Evolutionary conservation across 495 filamentous ascomycete species (phyloP).

Genomic region (Geoglossum glabrum): DNA sequence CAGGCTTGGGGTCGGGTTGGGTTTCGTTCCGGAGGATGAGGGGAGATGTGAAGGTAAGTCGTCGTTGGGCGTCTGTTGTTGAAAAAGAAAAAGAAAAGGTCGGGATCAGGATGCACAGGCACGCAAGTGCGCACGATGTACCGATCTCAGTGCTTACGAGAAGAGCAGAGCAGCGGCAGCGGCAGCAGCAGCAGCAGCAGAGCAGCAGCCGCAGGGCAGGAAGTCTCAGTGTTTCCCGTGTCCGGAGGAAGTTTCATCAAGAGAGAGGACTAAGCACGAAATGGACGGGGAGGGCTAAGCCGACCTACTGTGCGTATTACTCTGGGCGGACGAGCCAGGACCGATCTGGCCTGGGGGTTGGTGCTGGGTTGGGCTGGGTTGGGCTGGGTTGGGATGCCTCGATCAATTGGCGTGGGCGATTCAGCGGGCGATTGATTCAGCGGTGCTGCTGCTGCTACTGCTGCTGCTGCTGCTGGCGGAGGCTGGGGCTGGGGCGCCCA

Average conservation of each 20-base stretch:
- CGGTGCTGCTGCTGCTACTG: too few relatives aligned
- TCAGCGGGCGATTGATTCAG: too few relatives aligned
- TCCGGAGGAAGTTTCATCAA: background rate
- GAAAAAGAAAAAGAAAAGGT: background rate
- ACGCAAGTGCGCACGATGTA: background rate
- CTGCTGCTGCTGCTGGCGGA: too few relatives aligned
- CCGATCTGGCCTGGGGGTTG: background rate
- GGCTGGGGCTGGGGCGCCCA: too few relatives aligned
- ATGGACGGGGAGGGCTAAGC: background rate
- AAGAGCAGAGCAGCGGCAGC: background rate
- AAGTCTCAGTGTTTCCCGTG: background rate
- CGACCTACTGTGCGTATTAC: too few relatives aligned
- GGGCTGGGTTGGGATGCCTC: too few relatives aligned
- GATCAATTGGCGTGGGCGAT: too few relatives aligned
- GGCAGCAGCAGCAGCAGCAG: background rate
- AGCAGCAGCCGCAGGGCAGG: too few relatives aligned
- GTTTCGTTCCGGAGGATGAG: background rate
- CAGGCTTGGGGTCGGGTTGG: background rate
- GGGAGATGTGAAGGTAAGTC: background rate
- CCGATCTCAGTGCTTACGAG: background rate
- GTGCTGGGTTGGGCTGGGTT: too few relatives aligned
- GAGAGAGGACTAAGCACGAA: background rate
- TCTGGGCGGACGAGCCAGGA: background rate
- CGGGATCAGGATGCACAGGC: background rate
- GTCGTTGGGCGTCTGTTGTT: background rate